phyloP scores from a whole-genome alignment of 352 stramenopile genomes.

The Pythium periplocum region DNA sequence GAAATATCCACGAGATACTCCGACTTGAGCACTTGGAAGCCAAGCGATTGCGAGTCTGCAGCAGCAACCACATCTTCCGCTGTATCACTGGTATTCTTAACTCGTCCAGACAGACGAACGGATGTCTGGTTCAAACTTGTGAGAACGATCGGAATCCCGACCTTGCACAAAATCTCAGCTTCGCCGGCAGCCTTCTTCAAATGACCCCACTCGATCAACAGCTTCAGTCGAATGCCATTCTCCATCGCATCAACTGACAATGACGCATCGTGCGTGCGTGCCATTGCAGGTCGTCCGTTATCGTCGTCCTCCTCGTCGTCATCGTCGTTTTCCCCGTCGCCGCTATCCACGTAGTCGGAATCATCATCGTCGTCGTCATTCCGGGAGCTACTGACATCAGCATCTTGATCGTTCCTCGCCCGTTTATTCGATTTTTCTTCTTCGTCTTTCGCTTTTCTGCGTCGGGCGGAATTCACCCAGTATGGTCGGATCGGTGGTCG shows the following conservation, averaged over 20 bases:
- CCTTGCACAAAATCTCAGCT: slow-evolving; percentile 72
- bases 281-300: slow-evolving; percentile 44
- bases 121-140: slow-evolving; percentile 77
- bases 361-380: slow-evolving; percentile 19
- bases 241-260: slow-evolving; percentile 84
- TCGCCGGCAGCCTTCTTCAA: slow-evolving; percentile 66
- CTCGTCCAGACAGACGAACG: slow-evolving; percentile 57
- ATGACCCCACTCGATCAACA: slow-evolving; percentile 76
- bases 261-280: slow-evolving; percentile 59
- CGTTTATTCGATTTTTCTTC: slow-evolving; percentile 17
- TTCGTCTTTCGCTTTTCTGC: slow-evolving; percentile 13
- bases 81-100: slow-evolving; percentile 49
- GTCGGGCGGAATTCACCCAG: slow-evolving; percentile 53
- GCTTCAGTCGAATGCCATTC: slow-evolving; percentile 71
- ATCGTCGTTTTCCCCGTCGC: slow-evolving; percentile 33
- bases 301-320: slow-evolving; percentile 55
- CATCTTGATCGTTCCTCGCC: slow-evolving; percentile 8
- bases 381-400: slow-evolving; percentile 1
- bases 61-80: slow-evolving; percentile 51
- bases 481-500: slow-evolving; percentile 75
- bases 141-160: slow-evolving; percentile 79
- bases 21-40: slow-evolving; percentile 77
- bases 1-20: slow-evolving; percentile 81
- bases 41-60: slow-evolving; percentile 55
- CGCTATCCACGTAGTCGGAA: slow-evolving; percentile 27